Conservation (phyloP, 208 protist genomes). For the Acanthamoeba divionensis region DNA sequence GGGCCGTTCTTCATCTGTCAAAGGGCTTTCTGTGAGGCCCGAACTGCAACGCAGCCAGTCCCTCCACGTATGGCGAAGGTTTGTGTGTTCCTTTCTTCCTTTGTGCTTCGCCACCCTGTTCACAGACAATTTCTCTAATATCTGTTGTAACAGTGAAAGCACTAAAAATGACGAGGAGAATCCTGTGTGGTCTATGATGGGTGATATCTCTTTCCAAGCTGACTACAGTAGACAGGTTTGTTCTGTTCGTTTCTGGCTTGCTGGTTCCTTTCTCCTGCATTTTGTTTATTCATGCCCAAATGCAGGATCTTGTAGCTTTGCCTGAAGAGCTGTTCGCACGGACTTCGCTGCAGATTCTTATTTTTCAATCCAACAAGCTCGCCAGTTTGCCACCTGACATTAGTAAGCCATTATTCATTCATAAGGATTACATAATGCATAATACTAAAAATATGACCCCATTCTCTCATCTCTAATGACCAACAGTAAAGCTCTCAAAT, state of each 20-base stretch:
- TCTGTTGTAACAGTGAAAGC: background rate
- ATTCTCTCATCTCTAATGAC: background rate
- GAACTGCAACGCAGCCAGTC: slow-evolving; percentile 40
- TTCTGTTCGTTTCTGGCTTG: too few relatives aligned
- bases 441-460: background rate
- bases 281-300: too few relatives aligned
- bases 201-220: slow-evolving; percentile 33
- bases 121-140: too few relatives aligned
- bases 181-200: slow-evolving; percentile 36
- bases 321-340: background rate
- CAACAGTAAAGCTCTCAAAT: slow-evolving; percentile 11
- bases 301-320: slow-evolving; percentile 7
- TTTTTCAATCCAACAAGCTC: slow-evolving; percentile 22
- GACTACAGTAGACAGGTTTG: background rate
- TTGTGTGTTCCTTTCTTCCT: background rate
- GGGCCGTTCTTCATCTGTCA: background rate
- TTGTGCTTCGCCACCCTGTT: too few relatives aligned
- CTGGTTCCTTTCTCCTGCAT: too few relatives aligned
- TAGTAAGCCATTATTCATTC: background rate
- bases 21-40: background rate
- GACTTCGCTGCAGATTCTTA: slow-evolving; percentile 8
- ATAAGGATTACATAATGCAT: background rate
- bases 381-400: background rate
- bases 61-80: slow-evolving; percentile 36
- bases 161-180: background rate